Base-by-base conservation (phyloP, 192 early-diverging fungal species). In the Physocladia obscura region DNA sequence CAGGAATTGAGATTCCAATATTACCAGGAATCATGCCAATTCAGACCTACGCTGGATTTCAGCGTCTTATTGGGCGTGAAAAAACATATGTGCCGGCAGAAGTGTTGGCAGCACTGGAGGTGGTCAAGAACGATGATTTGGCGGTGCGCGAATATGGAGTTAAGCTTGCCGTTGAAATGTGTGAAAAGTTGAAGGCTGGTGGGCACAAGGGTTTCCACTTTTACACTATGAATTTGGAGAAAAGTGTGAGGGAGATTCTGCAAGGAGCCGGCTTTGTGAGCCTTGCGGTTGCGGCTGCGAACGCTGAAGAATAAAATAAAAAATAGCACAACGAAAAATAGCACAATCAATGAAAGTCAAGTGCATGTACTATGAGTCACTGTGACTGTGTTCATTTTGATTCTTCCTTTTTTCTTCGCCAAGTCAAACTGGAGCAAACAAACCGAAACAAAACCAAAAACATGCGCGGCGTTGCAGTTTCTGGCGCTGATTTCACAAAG, bases 21-120 rank as follows among this genome's bases (percentile, higher is more conserved):
- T 82, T 98, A 54, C 95, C 96, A 0, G 96, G 96, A 40, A 88
- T 98, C 65, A 94, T 98, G 92, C 94, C 94, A 54, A 98, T 98
- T 69, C 94, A 96, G 79, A 90, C 82, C 62, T 96, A 93, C 73
- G 88, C 82, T 57, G 92, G 95, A 51, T 94, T 98, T 81, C 89
- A 93, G 81, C 83, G 92, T 71, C 92, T 96, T 82, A 92, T 91
- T 54, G 84, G 88, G 17, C 88, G 91, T 57, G 89, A 89, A 72
- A 90, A 93, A 70, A 95, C 92, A 50, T 74, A 70, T 63, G 93
- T 98, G 21, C 96, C 96, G 56, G 79, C 90, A 70, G 75, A 89
- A 68, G 90, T 98, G 67, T 81, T 83, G 78, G 87, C 89, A 47
- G 91, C 82, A n/a, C 83, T 98, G 61, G 96, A 96, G 75, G 88